phyloP scores from a whole-genome alignment of 441 rosid genomes.

The Mallotus japonicus region DNA sequence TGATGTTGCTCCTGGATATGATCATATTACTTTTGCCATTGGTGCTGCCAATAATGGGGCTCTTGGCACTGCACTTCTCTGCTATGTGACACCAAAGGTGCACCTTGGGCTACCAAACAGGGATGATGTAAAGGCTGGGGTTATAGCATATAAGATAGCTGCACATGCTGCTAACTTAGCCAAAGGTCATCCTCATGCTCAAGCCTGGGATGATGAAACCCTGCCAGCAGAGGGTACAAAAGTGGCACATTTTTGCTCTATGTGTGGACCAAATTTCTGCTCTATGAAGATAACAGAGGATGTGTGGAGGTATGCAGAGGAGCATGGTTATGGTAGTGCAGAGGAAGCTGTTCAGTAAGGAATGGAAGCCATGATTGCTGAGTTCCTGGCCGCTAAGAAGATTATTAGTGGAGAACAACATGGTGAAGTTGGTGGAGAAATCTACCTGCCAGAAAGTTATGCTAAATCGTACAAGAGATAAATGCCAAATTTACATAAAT shows the following conservation, averaged over 20 bases:
- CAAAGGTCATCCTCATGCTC: constrained; percentile 88
- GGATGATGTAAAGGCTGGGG: constrained; percentile 96
- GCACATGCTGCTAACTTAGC: constrained; percentile 99
- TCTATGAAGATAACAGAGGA: constrained; percentile 99
- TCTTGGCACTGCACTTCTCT: constrained; percentile 96
- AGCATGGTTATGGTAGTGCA: constrained; percentile 89
- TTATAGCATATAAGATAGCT: constrained; percentile 90
- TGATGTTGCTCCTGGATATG: constrained; percentile 95
- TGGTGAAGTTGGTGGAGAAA: constrained; percentile 96
- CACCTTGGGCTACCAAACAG: constrained; percentile 97
- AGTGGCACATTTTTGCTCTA: constrained; percentile 96
- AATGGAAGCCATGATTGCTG: constrained; percentile 96
- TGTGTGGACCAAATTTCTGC: constrained; percentile 99
- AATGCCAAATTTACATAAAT: constrained; percentile 31
- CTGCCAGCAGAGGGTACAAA: constrained; percentile 97
- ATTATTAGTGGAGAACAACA: constrained; percentile 93
- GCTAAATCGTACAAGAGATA: constrained; percentile 47
- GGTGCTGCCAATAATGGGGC: constrained; percentile 99
- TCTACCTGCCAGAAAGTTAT: constrained; percentile 73
- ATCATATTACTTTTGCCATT: constrained; percentile 96
- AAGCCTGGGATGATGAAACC: constrained; percentile 97
- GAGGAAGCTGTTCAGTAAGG: constrained; percentile 87
- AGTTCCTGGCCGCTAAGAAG: constrained; percentile 81
- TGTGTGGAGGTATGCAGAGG: constrained; percentile 91
- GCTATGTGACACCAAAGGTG: constrained; percentile 95